Evolutionary conservation across 805 yeast species (phyloP).

Genomic region (Ogataea henricii): DNA sequence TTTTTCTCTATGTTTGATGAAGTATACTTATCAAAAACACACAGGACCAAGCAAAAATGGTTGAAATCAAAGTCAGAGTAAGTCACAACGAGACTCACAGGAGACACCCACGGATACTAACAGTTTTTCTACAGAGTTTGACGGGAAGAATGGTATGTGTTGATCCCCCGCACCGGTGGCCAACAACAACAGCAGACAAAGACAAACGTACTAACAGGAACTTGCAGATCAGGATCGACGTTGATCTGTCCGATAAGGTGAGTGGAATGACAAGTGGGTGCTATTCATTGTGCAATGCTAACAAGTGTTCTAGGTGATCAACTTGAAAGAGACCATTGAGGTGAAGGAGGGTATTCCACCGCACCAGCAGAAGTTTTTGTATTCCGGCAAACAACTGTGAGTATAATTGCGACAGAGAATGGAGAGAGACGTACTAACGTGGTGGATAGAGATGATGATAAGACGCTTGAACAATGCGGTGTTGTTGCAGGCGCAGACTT

Average conservation of each 20-base stretch:
- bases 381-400: slow-evolving; percentile 86
- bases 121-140: slow-evolving; percentile 49
- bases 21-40: too few species aligned
- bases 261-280: slow-evolving; percentile 21
- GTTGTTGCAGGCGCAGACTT: slow-evolving; percentile 82
- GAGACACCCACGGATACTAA: slow-evolving; percentile 1
- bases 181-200: neutral
- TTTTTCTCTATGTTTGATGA: neutral
- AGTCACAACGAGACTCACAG: too few species aligned
- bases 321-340: slow-evolving; percentile 88
- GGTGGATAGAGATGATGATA: slow-evolving; percentile 62
- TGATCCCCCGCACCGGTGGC: neutral
- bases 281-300: slow-evolving; percentile 21
- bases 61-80: slow-evolving; percentile 37
- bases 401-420: slow-evolving; percentile 34
- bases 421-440: slow-evolving; percentile 10
- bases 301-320: slow-evolving; percentile 38
- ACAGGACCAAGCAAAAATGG: slow-evolving; percentile 17
- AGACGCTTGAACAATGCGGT: slow-evolving; percentile 71
- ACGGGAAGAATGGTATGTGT: slow-evolving; percentile 72
- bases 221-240: slow-evolving; percentile 63
- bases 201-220: neutral
- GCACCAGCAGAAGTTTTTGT: slow-evolving; percentile 88
- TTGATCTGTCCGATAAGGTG: slow-evolving; percentile 67
- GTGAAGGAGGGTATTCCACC: slow-evolving; percentile 98